Base-by-base conservation (phyloP, 78 protist species). In the Dictyostelium brefeldianum region DNA sequence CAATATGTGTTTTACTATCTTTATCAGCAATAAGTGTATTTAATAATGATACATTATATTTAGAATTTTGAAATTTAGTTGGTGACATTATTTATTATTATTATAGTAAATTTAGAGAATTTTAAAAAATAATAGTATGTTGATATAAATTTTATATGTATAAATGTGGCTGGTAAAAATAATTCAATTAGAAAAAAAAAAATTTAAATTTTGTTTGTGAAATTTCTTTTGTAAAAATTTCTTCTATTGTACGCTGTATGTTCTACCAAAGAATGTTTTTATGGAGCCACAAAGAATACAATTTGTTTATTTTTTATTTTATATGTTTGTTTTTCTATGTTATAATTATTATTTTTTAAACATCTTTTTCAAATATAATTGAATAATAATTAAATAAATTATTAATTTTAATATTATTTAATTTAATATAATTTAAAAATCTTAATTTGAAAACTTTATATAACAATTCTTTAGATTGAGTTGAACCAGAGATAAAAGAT, bases 11-110 rank as follows among this genome's bases (percentile, higher is more conserved):
- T 47, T 36, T 43, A 18, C 17, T 65, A 17, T 41, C 81, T n/a
- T 27, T 65, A 17, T 41, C 81, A 41, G 36, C 31, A 1, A 41
- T 74, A 15, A 81, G 48, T 25, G 43, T 75, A 6, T 48, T 41
- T 25, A n/a, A 5, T 7, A 75, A 75, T 75, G 54, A 14, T 29
- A 75, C 51, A 27, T 50, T 75, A 75, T 22, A 75, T 75, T 75
- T 75, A 0, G 54, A 36, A 75, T 75, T 75, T n/a, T 75, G 36
- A 10, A 51, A 75, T 51, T 75, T 43, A 11, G 62, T 75, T 43
- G 27, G n/a, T 59, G 69, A 7, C n/a, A 2, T 1, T 20, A 20
- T 12, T 51, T 51, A 18, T 51, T 51, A 18, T 51, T n/a, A n/a
- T n/a, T n/a, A n/a, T n/a, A n/a, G n/a, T n/a, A n/a, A n/a, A n/a